These are phyloP conservation scores for Exserohilum turcica DNA, from an alignment of 2,329 filamentous ascomycete genomes.

Conservation along the genomic window DNA sequence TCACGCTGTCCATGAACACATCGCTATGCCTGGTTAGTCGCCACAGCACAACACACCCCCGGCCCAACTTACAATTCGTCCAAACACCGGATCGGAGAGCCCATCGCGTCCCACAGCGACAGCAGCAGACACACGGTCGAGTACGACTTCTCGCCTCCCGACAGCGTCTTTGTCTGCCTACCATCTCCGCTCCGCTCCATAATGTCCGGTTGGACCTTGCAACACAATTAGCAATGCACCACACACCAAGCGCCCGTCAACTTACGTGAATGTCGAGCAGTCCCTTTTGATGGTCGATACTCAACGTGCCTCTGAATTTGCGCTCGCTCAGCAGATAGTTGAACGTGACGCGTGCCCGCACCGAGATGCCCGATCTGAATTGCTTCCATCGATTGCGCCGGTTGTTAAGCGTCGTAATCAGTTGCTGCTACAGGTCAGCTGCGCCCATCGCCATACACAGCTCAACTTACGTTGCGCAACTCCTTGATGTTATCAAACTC, in stretches of 20 bases:
- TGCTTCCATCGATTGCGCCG: slow-evolving; percentile 77
- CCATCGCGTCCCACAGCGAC: slow-evolving; percentile 97
- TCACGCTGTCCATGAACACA: slow-evolving; percentile 98
- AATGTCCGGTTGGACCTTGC: slow-evolving; percentile 66
- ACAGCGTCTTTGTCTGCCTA: slow-evolving; percentile 87
- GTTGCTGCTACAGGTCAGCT: slow-evolving; percentile 45
- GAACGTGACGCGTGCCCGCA: slow-evolving; percentile 84
- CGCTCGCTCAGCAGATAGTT: slow-evolving; percentile 87
- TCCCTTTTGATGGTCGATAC: slow-evolving; percentile 76
- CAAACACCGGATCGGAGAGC: slow-evolving; percentile 88
- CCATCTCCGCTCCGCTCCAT: slow-evolving; percentile 72
- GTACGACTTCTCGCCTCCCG: slow-evolving; percentile 96
- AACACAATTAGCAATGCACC: slow-evolving; percentile 7
- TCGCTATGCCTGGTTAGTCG: slow-evolving; percentile 59
- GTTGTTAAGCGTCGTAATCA: slow-evolving; percentile 66
- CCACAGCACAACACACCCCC: not conserved
- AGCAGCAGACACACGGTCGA: slow-evolving; percentile 93
- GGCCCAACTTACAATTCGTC: slow-evolving; percentile 77
- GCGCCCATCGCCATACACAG: not conserved
- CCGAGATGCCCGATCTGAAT: slow-evolving; percentile 84
- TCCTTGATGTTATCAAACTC: slow-evolving; percentile 23
- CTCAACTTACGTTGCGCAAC: slow-evolving; percentile 24
- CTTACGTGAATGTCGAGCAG: slow-evolving; percentile 75
- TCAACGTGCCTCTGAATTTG: slow-evolving; percentile 81
- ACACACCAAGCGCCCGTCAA: not conserved